Evolutionary conservation across 495 filamentous ascomycete species (phyloP), one percentile per base, ranked within the genome.

Genomic region (Penicillium angulare): DNA sequence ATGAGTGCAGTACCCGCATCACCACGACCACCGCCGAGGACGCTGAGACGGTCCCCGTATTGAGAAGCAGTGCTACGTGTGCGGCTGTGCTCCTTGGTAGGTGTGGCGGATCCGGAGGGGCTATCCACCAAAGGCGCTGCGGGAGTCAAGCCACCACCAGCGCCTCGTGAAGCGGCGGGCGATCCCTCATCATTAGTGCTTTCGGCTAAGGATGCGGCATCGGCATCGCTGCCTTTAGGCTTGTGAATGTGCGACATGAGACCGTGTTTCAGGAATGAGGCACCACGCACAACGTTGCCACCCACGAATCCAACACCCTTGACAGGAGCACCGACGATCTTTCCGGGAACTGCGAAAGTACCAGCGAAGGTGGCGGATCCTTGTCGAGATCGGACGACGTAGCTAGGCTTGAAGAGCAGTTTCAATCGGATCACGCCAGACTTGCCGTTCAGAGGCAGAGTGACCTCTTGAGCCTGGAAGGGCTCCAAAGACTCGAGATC

Each of bases 281-380:
- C 92, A 23, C 90, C 93, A 64, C 90, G 93, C 52, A 85, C 81
- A 40, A 97, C 88, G 45, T 87, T 85, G 52, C 87, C 86, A 7
- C 86, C 90, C 36, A 89, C 86, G 34, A 86, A 85, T 39, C 82
- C 85, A 22, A 87, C 89, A 23, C 92, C 92, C 74, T 97, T 97
- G 61, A 97, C 82, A 9, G 93, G 93, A 9, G 88, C 92, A 20
- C 90, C 91, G 45, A 97, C 87, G 43, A 97, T 87, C 73, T 91
- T 95, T 23, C 90, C 89, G n/a, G 93, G 90, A 4, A 86, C 77
- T 5, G 87, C 84, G 63, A 98, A 96, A 0, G 91, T 97, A 12
- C 93, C 93, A 3, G 84, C 85, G 78, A 99, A 95, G 3, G 93
- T 97, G 3, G 88, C 87, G 0, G 92, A 93, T 35, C 95, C 93